Base-by-base conservation (phyloP, 2,329 filamentous ascomycete species). In the Phoma sp. region DNA sequence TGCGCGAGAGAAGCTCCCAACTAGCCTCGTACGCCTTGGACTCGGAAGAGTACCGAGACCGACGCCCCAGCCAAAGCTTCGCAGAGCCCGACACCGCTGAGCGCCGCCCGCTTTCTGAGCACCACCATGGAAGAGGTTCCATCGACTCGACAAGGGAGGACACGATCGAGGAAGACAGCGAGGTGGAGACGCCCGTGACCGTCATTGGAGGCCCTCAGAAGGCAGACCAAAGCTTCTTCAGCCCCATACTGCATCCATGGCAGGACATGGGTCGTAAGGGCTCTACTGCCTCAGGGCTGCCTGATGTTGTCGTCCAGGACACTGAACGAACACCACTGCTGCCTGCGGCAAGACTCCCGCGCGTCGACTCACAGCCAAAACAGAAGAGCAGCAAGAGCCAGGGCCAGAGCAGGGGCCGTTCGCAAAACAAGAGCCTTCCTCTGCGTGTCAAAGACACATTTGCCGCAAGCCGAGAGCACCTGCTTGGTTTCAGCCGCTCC, bases 1-100 rank as follows among this genome's bases (percentile, higher is more conserved):
- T 96, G 36, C 88, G 92, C 61, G 88, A 95, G 76, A 89, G 95
- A 71, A 96, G 92, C 2, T 91, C 92, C 46, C 91, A 96, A 76
- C 82, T 96, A 52, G 92, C 92, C 38, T 91, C 86, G 17, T 92
- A 93, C 72, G 88, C 91, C 44, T 83, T 96, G 68, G 74, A 70
- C 38, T 62, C 73, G 36, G 72, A 71, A 36, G 54, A 67, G 31
- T 74, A 73, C 61, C 70, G 70, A 46, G 63, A 63, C 58, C 63
- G 63, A 4, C 61, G 58, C 24, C 61, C 57, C 37, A 55, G 63
- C 38, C 55, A 61, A 49, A 71, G 70, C 62, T 67, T 64, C 44
- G 55, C 64, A 10, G 70, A 73, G 21, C 56, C 62, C 6, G 55
- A 55, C 12, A 61, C 65, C 1, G 59, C 55, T 38, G 56, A 59